These are phyloP conservation scores for Agrostemma githago DNA, from an alignment of 148 eudicot genomes.

Conservation along the genomic window DNA sequence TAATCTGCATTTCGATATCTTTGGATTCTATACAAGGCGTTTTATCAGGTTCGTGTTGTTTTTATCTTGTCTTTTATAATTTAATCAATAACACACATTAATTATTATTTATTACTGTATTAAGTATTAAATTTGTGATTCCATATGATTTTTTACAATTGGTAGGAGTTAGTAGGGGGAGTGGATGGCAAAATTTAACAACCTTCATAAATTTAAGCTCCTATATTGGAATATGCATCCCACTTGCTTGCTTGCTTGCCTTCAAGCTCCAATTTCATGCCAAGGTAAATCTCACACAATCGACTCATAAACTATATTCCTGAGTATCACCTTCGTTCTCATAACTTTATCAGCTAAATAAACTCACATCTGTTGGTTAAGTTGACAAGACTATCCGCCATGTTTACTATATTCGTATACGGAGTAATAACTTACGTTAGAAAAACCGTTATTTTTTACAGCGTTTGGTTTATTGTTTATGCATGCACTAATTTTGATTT, in stretches of 20 bases:
- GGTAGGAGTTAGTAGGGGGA: constrained; percentile 78
- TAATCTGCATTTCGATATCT: constrained; percentile 48
- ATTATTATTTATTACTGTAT: too few species aligned
- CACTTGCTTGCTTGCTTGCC: constrained; percentile 51
- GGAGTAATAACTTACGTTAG: too few species aligned
- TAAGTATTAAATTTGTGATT: not conserved
- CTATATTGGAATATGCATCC: constrained; percentile 64
- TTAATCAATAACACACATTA: not conserved
- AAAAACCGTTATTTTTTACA: too few species aligned
- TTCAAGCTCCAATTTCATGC: constrained; percentile 51
- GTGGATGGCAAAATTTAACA: constrained; percentile 83
- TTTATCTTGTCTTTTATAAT: too few species aligned
- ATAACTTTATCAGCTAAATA: too few species aligned
- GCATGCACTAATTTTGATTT: not conserved
- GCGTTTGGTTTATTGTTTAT: not conserved
- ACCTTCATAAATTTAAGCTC: constrained; percentile 55
- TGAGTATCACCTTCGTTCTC: too few species aligned
- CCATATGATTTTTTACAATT: not conserved
- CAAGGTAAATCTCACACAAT: constrained; percentile 30
- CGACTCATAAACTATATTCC: too few species aligned
- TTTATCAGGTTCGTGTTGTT: constrained; percentile 51
- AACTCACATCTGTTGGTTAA: too few species aligned
- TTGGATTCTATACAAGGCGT: constrained; percentile 79
- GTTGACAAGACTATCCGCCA: too few species aligned
- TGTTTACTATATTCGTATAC: too few species aligned